These are phyloP conservation scores for Ulota crispa DNA, from an alignment of 225 moss, liverwort and hornwort genomes.

Conservation along the genomic window DNA sequence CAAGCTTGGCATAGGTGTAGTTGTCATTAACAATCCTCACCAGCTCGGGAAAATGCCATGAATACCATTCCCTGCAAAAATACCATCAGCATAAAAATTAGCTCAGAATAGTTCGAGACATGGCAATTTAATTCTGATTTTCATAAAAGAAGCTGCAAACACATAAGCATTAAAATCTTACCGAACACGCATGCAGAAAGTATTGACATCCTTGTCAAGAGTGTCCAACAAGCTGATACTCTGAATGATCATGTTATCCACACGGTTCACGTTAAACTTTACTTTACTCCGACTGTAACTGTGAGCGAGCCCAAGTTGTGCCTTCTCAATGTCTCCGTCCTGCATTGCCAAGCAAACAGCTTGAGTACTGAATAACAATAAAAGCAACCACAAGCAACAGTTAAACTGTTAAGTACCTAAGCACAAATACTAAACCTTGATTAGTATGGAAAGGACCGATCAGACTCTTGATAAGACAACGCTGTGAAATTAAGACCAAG, in stretches of 20 bases:
- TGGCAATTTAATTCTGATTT: not conserved
- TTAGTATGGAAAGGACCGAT: too few relatives aligned
- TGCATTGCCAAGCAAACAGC: constrained; percentile 18
- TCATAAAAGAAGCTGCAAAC: not conserved
- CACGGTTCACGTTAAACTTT: constrained; percentile 95
- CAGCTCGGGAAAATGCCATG: constrained; percentile 89
- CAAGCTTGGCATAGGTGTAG: constrained; percentile 81
- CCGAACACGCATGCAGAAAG: constrained; percentile 94
- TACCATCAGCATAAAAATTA: not conserved
- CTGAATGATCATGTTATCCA: constrained; percentile 98
- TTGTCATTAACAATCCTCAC: constrained; percentile 90
- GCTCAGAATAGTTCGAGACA: not conserved
- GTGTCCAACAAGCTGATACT: constrained; percentile 93
- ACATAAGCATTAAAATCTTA: constrained; percentile 2
- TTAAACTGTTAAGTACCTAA: too few relatives aligned
- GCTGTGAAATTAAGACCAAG: not conserved
- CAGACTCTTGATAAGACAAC: not conserved
- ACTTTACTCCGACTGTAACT: constrained; percentile 97
- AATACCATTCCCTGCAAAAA: constrained; percentile 46
- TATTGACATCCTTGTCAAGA: constrained; percentile 92
- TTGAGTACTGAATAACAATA: not conserved
- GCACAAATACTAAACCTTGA: not conserved
- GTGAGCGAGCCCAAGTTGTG: constrained; percentile 82
- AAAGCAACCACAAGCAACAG: not conserved
- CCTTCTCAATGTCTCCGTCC: constrained; percentile 98